These are phyloP conservation scores for Daldinia eschscholtzii DNA, from an alignment of 2,329 filamentous ascomycete species.

Conservation along the genomic window DNA sequence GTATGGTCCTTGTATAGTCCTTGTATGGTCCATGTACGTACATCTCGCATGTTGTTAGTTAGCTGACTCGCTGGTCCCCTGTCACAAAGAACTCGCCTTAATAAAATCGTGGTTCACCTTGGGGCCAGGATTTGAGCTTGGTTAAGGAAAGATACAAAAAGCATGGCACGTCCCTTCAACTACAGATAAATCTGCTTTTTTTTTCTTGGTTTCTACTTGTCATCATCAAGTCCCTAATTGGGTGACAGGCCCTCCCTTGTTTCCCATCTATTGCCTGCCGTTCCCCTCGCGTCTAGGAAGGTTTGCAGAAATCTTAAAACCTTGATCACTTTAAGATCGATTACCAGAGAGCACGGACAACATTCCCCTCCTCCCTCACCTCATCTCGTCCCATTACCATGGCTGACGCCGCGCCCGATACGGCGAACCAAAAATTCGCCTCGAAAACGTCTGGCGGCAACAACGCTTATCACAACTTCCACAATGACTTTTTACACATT, in stretches of 20 bases:
- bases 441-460: conserved; percentile 73
- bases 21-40: not conserved
- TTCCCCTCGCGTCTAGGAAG: conserved; percentile 24
- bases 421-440: conserved; percentile 29
- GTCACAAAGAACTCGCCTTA: conserved; percentile 27
- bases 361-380: not conserved
- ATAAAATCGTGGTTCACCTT: conserved; percentile 16
- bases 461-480: conserved; percentile 80
- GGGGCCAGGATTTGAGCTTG: conserved; percentile 14
- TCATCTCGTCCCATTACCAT: conserved; percentile 30
- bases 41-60: conserved; percentile 34
- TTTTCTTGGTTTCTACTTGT: conserved; percentile 21
- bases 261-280: conserved; percentile 30
- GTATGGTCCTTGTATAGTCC: not conserved
- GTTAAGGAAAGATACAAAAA: conserved; percentile 35
- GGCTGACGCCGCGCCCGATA: conserved; percentile 40
- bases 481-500: conserved; percentile 76
- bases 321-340: not conserved
- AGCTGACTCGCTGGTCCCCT: conserved; percentile 33
- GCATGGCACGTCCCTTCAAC: conserved; percentile 35
- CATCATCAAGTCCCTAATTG: conserved; percentile 23
- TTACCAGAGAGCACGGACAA: conserved; percentile 18
- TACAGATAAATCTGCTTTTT: conserved; percentile 17
- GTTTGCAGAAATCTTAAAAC: conserved; percentile 8
- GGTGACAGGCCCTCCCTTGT: conserved; percentile 37